Percentiles rank a stretch among this genome's conserved stretches.
Conservation (phyloP, 1,284 basidiomycete species). For the Sporisorium graminicola region DNA sequence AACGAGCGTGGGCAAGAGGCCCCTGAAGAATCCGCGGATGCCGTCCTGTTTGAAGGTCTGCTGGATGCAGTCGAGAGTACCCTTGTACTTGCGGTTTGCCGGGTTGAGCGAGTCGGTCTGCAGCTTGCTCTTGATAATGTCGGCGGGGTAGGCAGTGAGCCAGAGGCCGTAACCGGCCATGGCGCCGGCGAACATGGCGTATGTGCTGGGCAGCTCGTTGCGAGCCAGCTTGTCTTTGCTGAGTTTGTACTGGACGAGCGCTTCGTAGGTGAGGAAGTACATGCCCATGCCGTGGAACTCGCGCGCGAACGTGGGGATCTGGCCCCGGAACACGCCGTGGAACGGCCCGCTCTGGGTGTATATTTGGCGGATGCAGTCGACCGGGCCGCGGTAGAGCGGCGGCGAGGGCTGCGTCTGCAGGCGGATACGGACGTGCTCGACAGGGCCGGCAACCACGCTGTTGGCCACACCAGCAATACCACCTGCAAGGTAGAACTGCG, state of each 20-base stretch:
- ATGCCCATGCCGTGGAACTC: slow-evolving; percentile 74
- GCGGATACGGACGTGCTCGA: slow-evolving; percentile 98
- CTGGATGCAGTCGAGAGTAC: slow-evolving; percentile 83
- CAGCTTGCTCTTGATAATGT: slow-evolving; percentile 94
- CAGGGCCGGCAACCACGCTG: slow-evolving; percentile 90
- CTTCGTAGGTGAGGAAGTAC: slow-evolving; percentile 89
- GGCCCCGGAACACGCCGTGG: slow-evolving; percentile 87
- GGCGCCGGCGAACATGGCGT: slow-evolving; percentile 64
- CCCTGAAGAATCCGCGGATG: slow-evolving; percentile 85
- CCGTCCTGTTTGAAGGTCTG: slow-evolving; percentile 87
- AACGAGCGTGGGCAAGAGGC: slow-evolving; percentile 89
- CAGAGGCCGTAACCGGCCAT: slow-evolving; percentile 53
- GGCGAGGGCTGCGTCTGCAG: slow-evolving; percentile 65
- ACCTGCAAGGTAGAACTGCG: slow-evolving; percentile 83
- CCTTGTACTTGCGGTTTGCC: slow-evolving; percentile 77
- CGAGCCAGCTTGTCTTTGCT: slow-evolving; percentile 62
- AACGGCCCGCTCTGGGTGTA: slow-evolving; percentile 8
- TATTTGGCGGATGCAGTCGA: slow-evolving; percentile 50
- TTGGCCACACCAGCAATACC: slow-evolving; percentile 89
- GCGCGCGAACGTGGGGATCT: slow-evolving; percentile 87
- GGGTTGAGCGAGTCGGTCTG: slow-evolving; percentile 82
- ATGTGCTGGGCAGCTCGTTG: slow-evolving; percentile 50
- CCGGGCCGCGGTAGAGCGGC: slow-evolving; percentile 70
- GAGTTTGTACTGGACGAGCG: slow-evolving; percentile 85
- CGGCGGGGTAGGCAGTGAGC: slow-evolving; percentile 84